These are phyloP conservation scores for Botryotinia convoluta DNA, from an alignment of 2,329 filamentous ascomycete species.

Conservation along the genomic window DNA sequence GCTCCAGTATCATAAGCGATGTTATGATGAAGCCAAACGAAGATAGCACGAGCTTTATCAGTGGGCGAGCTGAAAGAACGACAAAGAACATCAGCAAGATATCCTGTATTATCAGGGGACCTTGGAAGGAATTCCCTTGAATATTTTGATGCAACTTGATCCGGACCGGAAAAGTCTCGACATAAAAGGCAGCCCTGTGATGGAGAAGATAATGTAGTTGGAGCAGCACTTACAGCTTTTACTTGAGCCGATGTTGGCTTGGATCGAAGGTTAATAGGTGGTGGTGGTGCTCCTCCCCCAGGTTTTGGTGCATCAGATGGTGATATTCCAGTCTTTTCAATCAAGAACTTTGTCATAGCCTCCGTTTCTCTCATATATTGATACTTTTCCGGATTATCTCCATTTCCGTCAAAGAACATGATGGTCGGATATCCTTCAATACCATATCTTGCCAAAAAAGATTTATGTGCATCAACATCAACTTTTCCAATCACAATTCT, in stretches of 20 bases:
- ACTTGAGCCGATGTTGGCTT: slow-evolving; percentile 47
- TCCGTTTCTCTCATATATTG: slow-evolving; percentile 25
- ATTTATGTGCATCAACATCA: slow-evolving; percentile 82
- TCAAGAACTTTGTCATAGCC: slow-evolving; percentile 30
- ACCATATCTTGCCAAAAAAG: slow-evolving; percentile 67
- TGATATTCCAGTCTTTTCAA: slow-evolving; percentile 31
- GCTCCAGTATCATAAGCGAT: slow-evolving; percentile 77
- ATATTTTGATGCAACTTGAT: slow-evolving; percentile 73
- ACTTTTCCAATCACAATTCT: slow-evolving; percentile 87
- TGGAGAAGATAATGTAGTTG: slow-evolving; percentile 29
- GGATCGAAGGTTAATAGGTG: slow-evolving; percentile 35
- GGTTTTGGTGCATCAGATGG: slow-evolving; percentile 26
- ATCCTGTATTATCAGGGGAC: slow-evolving; percentile 58
- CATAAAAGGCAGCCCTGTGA: slow-evolving; percentile 69
- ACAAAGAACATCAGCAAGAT: slow-evolving; percentile 76
- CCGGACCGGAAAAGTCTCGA: slow-evolving; percentile 82
- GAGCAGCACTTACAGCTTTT: slow-evolving; percentile 41
- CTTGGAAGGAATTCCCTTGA: slow-evolving; percentile 69
- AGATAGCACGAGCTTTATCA: slow-evolving; percentile 89
- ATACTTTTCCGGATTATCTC: slow-evolving; percentile 29
- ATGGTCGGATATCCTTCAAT: slow-evolving; percentile 76
- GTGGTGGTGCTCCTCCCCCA: slow-evolving; percentile 32
- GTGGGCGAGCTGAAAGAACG: slow-evolving; percentile 75
- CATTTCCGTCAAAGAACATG: slow-evolving; percentile 69
- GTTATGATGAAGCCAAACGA: slow-evolving; percentile 95